Evolutionary conservation across 352 stramenopile genomes (phyloP).

Genomic region (Pilasporangium apinafurcum): DNA sequence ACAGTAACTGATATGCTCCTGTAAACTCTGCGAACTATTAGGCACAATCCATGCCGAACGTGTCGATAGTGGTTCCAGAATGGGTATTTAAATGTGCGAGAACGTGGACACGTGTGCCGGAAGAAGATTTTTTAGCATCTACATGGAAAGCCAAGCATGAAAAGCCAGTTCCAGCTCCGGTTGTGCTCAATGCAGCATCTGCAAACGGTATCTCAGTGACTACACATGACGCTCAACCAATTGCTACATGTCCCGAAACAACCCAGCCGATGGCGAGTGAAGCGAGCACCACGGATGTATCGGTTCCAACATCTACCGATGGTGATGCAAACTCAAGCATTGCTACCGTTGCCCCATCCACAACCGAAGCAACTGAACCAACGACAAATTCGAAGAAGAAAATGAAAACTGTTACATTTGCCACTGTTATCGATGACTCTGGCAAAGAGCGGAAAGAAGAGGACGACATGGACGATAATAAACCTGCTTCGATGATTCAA

Average conservation of each 20-base stretch:
- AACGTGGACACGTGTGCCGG: slow-evolving; percentile 51
- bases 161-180: background rate
- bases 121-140: slow-evolving; percentile 66
- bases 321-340: background rate
- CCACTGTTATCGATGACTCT: slow-evolving; percentile 23
- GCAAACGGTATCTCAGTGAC: slow-evolving; percentile 12
- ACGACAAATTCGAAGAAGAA: slow-evolving; percentile 10
- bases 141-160: slow-evolving; percentile 46
- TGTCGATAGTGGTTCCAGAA: slow-evolving; percentile 65
- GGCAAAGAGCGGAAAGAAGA: slow-evolving; percentile 13
- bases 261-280: background rate
- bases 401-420: slow-evolving; percentile 69
- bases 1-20: background rate
- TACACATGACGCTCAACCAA: background rate
- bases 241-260: background rate
- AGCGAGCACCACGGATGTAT: background rate
- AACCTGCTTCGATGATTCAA: background rate
- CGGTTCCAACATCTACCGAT: background rate
- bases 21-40: slow-evolving; percentile 10
- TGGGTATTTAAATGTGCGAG: slow-evolving; percentile 79
- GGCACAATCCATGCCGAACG: slow-evolving; percentile 49
- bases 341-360: slow-evolving; percentile 1
- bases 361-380: slow-evolving; percentile 10
- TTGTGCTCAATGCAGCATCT: background rate
- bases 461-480: slow-evolving; percentile 9